Evolutionary conservation across 441 rosid species (phyloP), one percentile per base, ranked within the genome.

Genomic region (Pelargonium cotyledonis): DNA sequence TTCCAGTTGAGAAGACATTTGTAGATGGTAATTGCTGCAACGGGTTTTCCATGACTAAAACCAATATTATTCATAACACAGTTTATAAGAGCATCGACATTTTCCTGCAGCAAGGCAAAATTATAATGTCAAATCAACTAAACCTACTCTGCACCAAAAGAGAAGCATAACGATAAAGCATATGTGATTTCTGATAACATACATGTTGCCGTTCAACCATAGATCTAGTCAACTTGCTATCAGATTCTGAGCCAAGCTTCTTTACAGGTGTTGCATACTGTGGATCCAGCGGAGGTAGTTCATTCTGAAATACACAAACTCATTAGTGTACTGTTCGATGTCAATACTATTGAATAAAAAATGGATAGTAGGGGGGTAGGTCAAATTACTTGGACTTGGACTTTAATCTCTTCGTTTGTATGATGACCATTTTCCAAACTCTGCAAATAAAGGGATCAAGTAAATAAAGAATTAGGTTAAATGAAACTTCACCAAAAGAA

Each of bases 1-100:
- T 73, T 89, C 98, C 99, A 95, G 69, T 87, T 85, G 64, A 89
- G 78, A 75, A 95, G 96, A 80, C 98, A 90, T 85, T 80, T 92
- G 76, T 95, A 90, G 51, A 92, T 82, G 38, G 97, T 92, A 79
- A 88, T 72, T 63, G 96, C 94, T 63, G 95, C 97, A 51, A 92
- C 86, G 60, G 99, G 96, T 74, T 84, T 85, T 66, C 87, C 95
- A 49, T 84, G 82, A 77, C 86, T 83, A 74, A 87, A 90, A 69
- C 99, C 98, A 16, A 89, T 66, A 72, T 89, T 71, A 75, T 81
- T 79, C 64, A 83, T 75, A 66, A 88, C 83, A 68, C 89, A 85
- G 72, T 79, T 78, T 65, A 95, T 73, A 63, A 90, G 87, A 72
- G 81, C 70, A 70, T 87, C 98, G 58, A 89, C 80, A 75, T 23